Evolutionary conservation across 2,329 filamentous ascomycete species (phyloP).

Genomic region (Aspergillus novofumigatus): DNA sequence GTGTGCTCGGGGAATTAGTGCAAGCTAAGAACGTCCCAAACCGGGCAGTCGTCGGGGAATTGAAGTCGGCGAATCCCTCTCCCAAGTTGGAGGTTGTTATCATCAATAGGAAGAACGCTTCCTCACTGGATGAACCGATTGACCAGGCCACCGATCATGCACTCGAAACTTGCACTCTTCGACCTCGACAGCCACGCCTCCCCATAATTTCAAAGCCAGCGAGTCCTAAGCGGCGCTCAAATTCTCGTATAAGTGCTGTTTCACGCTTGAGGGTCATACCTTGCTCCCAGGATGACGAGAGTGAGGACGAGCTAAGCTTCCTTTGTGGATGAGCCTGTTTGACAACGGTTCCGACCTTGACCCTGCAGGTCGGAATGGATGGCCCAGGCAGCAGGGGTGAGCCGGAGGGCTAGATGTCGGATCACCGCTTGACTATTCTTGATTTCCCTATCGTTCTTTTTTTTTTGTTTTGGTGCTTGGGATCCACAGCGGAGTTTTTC

Average conservation of each 20-base stretch:
- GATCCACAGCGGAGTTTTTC: not conserved
- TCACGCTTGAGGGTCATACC: conserved; percentile 20
- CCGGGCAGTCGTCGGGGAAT: not conserved
- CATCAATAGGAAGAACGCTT: conserved; percentile 19
- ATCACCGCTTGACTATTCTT: not conserved
- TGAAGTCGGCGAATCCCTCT: not conserved
- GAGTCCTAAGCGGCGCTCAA: not conserved
- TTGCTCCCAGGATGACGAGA: conserved; percentile 27
- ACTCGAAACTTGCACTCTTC: not conserved
- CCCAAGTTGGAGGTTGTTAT: conserved; percentile 29
- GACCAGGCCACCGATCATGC: not conserved
- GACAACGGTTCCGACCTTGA: not conserved
- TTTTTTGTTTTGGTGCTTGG: not conserved
- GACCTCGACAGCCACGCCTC: not conserved
- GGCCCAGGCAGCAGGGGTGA: too few species aligned
- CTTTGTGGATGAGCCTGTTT: conserved; percentile 14
- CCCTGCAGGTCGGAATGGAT: not conserved
- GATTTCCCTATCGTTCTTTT: not conserved
- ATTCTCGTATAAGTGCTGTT: not conserved
- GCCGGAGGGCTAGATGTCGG: not conserved
- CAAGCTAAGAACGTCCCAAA: conserved; percentile 11
- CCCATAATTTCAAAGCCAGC: not conserved
- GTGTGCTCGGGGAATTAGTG: conserved; percentile 14
- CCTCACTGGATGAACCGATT: not conserved
- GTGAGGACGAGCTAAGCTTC: conserved; percentile 39